Evolutionary conservation across 148 eudicot species (phyloP), one percentile per base, ranked within the genome.

Genomic region (Arbutus unedo): DNA sequence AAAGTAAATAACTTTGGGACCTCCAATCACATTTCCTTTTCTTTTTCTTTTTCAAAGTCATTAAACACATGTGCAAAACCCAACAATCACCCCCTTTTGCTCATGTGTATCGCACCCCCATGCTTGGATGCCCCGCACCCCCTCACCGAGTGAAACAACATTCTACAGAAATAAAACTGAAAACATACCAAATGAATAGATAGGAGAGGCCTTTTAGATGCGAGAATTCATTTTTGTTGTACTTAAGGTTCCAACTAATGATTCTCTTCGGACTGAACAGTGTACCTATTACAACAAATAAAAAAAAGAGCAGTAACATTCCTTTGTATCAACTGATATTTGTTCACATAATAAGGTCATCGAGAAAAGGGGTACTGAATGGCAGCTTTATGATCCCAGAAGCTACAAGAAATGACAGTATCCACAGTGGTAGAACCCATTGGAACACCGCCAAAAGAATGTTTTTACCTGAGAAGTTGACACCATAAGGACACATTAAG

Each of bases 351-450:
- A 92, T 62, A 1, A 91, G 73, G 82, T 95, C 95, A 64, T 95
- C 93, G 49, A 94, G 89, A 82, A 83, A 85, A 16, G 92, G 85
- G 74, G 82, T 80, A 82, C 78, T 81, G 81, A 89, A 90, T 5
- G 95, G 98, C 43, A 93, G 79, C 67, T 87, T 87, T 38, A 95
- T n/a, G 49, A 86, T 74, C 75, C 97, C 95, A 41, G 88, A 82
- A 66, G 94, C 92, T 45, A 93, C 84, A 5, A 91, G 84, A 64
- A 93, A 83, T 55, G 91, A 85, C n/a, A 90, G 23, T 23, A 93
- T 85, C 95, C 95, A 92, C 60, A 90, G 48, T 23, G 98, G 97
- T 59, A 91, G 78, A 84, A 92, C 50, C 92, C 93, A 89, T 1
- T 82, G 71, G 78, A 88, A 91, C 86, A 93, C 78, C 9, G 81